These are phyloP conservation scores for Verticillium tricorpus DNA, from an alignment of 2,329 filamentous ascomycete species.

Conservation along the genomic window DNA sequence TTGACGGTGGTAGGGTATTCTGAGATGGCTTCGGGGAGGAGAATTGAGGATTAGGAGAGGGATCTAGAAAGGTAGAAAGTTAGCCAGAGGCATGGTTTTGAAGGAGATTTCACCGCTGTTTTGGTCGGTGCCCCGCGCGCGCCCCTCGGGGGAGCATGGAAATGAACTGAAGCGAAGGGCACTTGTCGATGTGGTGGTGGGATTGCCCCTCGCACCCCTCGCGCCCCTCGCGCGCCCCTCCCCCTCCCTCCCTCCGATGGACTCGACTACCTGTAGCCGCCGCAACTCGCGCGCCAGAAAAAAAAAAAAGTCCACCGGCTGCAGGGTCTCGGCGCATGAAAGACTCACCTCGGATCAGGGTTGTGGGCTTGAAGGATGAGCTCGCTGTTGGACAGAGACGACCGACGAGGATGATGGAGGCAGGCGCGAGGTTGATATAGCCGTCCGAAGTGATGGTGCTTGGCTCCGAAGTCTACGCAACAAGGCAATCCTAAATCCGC, in stretches of 20 bases:
- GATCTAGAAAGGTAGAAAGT: constrained; percentile 1
- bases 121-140: constrained; percentile 3
- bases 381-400: neutral
- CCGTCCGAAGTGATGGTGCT: neutral
- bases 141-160: neutral
- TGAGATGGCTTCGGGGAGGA: neutral
- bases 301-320: neutral
- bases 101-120: constrained; percentile 15
- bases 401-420: neutral
- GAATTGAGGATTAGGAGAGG: neutral
- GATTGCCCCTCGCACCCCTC: neutral
- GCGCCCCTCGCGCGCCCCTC: neutral
- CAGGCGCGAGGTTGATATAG: neutral
- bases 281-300: neutral
- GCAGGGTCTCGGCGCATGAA: neutral
- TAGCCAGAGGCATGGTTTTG: constrained; percentile 5
- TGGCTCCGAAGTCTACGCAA: neutral
- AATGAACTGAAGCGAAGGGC: neutral
- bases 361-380: neutral
- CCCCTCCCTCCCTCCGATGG: neutral
- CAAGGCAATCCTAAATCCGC: neutral
- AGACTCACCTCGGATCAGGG: neutral
- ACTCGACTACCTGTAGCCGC: neutral
- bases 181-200: neutral
- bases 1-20: neutral